Conservation (phyloP, 2,329 filamentous ascomycete genomes). For the Chrysosporium keratinophilum region DNA sequence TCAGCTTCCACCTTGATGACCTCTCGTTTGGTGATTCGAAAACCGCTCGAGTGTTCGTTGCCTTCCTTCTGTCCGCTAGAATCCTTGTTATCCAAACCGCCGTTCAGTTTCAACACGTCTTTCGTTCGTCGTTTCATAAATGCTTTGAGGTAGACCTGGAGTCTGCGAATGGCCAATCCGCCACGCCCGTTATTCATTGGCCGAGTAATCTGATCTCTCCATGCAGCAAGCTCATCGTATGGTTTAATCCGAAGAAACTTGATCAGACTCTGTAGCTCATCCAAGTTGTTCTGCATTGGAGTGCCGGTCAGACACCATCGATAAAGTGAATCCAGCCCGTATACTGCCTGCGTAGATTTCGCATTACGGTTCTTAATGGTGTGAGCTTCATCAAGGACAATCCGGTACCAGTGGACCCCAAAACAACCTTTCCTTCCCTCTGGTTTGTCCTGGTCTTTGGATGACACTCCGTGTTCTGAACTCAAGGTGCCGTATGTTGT, state of each 20-base stretch:
- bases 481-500: slow-evolving; percentile 95
- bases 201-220: slow-evolving; percentile 82
- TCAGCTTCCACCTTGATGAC: slow-evolving; percentile 69
- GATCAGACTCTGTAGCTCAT: slow-evolving; percentile 88
- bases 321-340: slow-evolving; percentile 71
- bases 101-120: slow-evolving; percentile 83
- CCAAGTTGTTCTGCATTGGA: slow-evolving; percentile 95
- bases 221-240: slow-evolving; percentile 73
- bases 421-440: slow-evolving; percentile 74
- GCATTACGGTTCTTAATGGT: slow-evolving; percentile 97
- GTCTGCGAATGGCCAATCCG: slow-evolving; percentile 72
- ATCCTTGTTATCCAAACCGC: slow-evolving; percentile 66
- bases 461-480: slow-evolving; percentile 70
- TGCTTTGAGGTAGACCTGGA: slow-evolving; percentile 75
- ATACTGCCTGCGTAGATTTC: slow-evolving; percentile 88
- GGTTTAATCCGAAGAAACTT: slow-evolving; percentile 86
- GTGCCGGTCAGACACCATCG: slow-evolving; percentile 95
- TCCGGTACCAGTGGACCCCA: slow-evolving; percentile 84
- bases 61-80: slow-evolving; percentile 42
- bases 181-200: slow-evolving; percentile 87
- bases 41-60: slow-evolving; percentile 50
- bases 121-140: slow-evolving; percentile 99
- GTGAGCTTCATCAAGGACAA: slow-evolving; percentile 93
- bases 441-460: slow-evolving; percentile 49
- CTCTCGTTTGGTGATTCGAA: slow-evolving; percentile 86